Evolutionary conservation across 441 rosid genomes (phyloP), one percentile per base, ranked within the genome.

Genomic region (Kokia cookei): DNA sequence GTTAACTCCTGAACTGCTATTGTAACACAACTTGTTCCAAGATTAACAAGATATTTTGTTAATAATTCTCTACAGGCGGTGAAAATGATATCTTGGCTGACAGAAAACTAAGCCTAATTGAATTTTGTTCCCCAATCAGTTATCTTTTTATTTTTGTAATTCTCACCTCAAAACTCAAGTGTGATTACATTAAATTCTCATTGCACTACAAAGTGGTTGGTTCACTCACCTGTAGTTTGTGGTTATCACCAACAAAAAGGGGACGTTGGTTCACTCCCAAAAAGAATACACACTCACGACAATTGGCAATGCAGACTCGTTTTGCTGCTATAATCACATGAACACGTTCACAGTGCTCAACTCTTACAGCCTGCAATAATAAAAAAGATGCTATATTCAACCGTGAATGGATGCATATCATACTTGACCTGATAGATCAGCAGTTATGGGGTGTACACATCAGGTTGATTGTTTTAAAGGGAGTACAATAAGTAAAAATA

Each of bases 291-390:
- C 99, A 96, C 81, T 96, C 99, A 17, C 98, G 97, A 80, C 99
- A 96, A 82, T 91, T 96, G 74, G 98, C 98, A 69, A 96, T 90
- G 83, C 96, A 91, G 62, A 92, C 88, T 82, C 98, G 90, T 80
- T 91, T 96, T 32, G 98, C 84, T 29, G 97, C 94, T 24, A 87
- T 86, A 78, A 93, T 90, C 75, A 96, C 92, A 89, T 96, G 98
- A 78, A 96, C 98, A 75, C 99, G 89, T 80, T 96, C 99, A 67
- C 99, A 96, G 75, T 96, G 99, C 77, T 96, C 99, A 80, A 96
- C 81, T 87, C 96, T 90, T 57, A 94, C 86, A 65, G 98, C 94
- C 99, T 96, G 86, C 55, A 76, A 62, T 50, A 40, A 65, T 12
- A 19, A 22, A 29, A 54, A 45, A 37, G 15, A 48, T 40, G 79